Evolutionary conservation across 2,329 filamentous ascomycete genomes (phyloP).

Genomic region (Monascus ruber): DNA sequence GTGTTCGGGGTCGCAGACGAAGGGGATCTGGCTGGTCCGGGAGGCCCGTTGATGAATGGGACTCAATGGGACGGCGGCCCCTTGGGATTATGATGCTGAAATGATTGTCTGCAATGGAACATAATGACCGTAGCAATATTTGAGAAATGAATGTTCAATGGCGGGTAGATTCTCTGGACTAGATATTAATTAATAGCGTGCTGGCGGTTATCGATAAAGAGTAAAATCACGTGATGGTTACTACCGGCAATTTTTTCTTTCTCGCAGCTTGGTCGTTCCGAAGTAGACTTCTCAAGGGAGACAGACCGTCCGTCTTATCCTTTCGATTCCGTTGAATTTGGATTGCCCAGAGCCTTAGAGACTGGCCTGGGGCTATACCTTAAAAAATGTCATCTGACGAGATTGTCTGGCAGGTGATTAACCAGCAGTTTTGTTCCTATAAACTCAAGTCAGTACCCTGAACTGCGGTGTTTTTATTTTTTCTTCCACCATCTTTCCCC

Average conservation of each 20-base stretch:
- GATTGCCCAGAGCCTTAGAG: too few species aligned
- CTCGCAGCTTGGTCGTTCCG: constrained; percentile 4
- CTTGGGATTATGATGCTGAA: constrained; percentile 14
- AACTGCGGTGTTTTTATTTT: constrained; percentile 2
- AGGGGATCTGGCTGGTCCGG: constrained; percentile 13
- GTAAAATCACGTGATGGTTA: constrained; percentile 14
- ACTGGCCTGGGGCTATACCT: too few species aligned
- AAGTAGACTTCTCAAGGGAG: constrained; percentile 1
- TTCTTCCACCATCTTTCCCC: too few species aligned
- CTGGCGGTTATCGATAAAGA: constrained; percentile 19
- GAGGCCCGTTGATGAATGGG: constrained; percentile 16
- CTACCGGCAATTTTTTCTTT: constrained; percentile 21
- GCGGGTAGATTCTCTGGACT: too few species aligned
- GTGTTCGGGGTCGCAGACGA: constrained; percentile 14
- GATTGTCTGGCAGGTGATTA: constrained; percentile 94
- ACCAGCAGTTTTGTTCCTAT: constrained; percentile 89
- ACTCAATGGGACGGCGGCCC: constrained; percentile 27
- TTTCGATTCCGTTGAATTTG: constrained; percentile 6
- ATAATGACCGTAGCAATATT: too few species aligned
- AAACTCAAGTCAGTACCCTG: constrained; percentile 63
- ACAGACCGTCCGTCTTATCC: constrained; percentile 9
- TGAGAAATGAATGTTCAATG: too few species aligned
- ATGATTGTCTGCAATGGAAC: too few species aligned
- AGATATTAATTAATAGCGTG: too few species aligned
- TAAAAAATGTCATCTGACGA: constrained; percentile 74